Base-by-base conservation (phyloP, 306 rosid species). In the Quercus ilex region DNA sequence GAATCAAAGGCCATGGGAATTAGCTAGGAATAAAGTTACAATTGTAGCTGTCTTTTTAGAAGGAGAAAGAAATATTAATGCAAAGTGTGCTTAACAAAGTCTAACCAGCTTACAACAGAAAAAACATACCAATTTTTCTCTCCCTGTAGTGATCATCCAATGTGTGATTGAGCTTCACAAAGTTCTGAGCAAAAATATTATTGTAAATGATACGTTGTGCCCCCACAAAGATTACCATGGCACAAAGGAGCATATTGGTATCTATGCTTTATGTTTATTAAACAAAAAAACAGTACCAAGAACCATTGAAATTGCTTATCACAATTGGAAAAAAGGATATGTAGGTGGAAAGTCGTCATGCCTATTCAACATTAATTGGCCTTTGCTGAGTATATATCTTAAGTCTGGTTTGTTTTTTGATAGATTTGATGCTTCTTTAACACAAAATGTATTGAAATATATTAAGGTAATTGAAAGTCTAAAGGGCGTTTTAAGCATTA, bases 361-460 rank as follows among this genome's bases (percentile, higher is more conserved):
- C 69, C 10, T 59, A 17, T 51, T 35, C 35, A 6, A 53, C 78
- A 21, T 56, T 71, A 19, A 23, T 13, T 13, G 14, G 53, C 28
- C 0, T 33, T 74, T 30, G 75, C 59, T 75, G 62, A 23, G 72
- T 49, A 49, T 49, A 49, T 31, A 75, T 75, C 35, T 75, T 58
- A 7, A 41, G 55, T 77, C 43, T 52, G 25, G 25, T 25, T 71
- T 74, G 64, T 68, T 55, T 75, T 69, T 76, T 59, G 38, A 43
- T 6, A 52, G 55, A 18, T 56, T 67, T 58, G 76, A 87, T 87
- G 78, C 85, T 77, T 53, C 72, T 76, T 55, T 55, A 64, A 63
- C 21, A 10, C 55, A 79, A 79, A n/a, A 67, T 20, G 17, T 58
- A 78, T 86, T 65, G 33, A 58, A 58, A 75, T 55, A 59, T 59